Conservation (phyloP, 805 yeast species). For the Tetrapisispora fleetii region DNA sequence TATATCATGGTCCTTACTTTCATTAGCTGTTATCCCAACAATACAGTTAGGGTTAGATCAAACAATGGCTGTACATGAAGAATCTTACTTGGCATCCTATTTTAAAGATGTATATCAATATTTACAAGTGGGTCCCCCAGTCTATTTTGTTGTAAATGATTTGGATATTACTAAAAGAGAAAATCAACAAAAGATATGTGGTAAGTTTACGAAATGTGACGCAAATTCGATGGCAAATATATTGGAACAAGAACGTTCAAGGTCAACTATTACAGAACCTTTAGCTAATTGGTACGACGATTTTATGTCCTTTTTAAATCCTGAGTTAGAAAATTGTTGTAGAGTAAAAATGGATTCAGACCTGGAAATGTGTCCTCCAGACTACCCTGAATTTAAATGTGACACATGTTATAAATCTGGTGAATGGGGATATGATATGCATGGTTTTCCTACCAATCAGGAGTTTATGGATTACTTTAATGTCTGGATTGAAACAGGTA, state of each 20-base stretch:
- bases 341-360: conserved; percentile 44
- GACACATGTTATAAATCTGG: conserved; percentile 58
- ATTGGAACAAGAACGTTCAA: conserved; percentile 71
- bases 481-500: conserved; percentile 75
- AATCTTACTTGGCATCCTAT: conserved; percentile 72
- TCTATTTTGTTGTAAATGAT: conserved; percentile 70
- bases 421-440: conserved; percentile 63
- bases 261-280: conserved; percentile 70
- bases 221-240: conserved; percentile 70
- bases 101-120: conserved; percentile 65
- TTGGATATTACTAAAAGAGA: conserved; percentile 50
- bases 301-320: conserved; percentile 77
- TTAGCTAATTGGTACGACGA: conserved; percentile 92
- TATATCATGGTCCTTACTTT: conserved; percentile 52
- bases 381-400: conserved; percentile 61
- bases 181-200: conserved; percentile 71
- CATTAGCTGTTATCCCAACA: conserved; percentile 58
- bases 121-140: conserved; percentile 84
- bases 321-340: conserved; percentile 80
- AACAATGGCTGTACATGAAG: conserved; percentile 74
- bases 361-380: conserved; percentile 47
- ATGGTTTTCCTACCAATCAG: conserved; percentile 68
- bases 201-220: conserved; percentile 77
- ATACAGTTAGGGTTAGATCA: conserved; percentile 81
- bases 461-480: conserved; percentile 64